Evolutionary conservation across 2,329 filamentous ascomycete genomes (phyloP).

Genomic region (Juglanconis oblonga): DNA sequence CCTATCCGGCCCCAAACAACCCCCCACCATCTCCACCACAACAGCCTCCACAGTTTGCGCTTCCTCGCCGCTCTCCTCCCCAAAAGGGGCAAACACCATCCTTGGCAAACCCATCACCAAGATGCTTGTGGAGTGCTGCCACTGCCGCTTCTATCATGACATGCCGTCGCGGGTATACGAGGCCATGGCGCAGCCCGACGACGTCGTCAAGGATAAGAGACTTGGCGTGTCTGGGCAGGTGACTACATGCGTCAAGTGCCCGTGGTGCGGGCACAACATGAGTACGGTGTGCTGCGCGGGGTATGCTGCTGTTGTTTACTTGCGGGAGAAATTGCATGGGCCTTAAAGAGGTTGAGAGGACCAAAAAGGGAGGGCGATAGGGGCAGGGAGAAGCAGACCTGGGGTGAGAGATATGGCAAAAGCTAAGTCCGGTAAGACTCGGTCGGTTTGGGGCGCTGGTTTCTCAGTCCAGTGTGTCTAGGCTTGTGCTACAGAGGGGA

Average conservation of each 20-base stretch:
- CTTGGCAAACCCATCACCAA: slow-evolving; percentile 49
- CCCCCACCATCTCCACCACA: neutral
- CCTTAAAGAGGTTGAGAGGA: neutral
- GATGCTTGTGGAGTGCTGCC: slow-evolving; percentile 64
- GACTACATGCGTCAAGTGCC: slow-evolving; percentile 63
- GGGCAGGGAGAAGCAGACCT: no score
- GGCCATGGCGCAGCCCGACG: slow-evolving; percentile 59
- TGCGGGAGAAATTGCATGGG: slow-evolving; percentile 60
- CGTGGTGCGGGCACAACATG: slow-evolving; percentile 73
- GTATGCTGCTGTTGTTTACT: slow-evolving; percentile 63
- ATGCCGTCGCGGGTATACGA: slow-evolving; percentile 64
- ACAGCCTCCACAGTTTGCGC: neutral
- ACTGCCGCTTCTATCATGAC: slow-evolving; percentile 63
- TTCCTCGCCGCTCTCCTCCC: neutral
- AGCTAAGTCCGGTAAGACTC: no score
- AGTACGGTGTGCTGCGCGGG: slow-evolving; percentile 66
- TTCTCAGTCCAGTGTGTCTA: no score
- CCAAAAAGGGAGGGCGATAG: neutral
- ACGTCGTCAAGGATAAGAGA: slow-evolving; percentile 48
- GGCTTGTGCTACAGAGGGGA: no score
- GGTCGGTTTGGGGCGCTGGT: neutral
- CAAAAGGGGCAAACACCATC: slow-evolving; percentile 15
- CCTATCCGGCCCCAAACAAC: slow-evolving; percentile 8
- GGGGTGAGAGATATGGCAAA: no score
- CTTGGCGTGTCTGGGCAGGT: slow-evolving; percentile 54